Base-by-base conservation (phyloP, 1,284 basidiomycete genomes). In the Ustilago hordei region DNA sequence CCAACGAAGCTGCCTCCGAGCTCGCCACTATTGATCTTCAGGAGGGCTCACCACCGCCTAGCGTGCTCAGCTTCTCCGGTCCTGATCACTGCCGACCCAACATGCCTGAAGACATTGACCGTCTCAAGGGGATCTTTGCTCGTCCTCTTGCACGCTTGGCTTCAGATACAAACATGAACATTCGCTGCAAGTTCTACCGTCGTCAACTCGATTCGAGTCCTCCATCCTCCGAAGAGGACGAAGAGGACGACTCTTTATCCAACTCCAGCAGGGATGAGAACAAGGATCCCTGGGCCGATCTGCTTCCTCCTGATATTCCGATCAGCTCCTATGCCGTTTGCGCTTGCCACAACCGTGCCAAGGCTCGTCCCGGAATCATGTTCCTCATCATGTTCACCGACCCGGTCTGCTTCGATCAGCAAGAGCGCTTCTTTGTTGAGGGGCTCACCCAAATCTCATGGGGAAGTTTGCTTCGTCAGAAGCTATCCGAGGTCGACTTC, bases 401-500 rank as follows among this genome's bases (percentile, higher is more conserved):
- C 1, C 34, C 59, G 12, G 66, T 55, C 15, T 61, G 58, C 50
- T 57, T 82, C 13, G 69, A 79, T 12, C 56, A 75, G 45, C 60
- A 74, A 15, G 81, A 82, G 38, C 54, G 62, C 39, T 68, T 50
- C 66, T 81, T 82, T 47, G 60, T 72, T 36, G 69, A 78, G 39
- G 61, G 64, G 32, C 47, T 55, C 55, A 73, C 43, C 19, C 57
- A 66, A 28, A 56, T 81, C 48, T 11, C 78, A 4, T 41, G 64
- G n/a, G 66, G 64, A 13, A 68, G 65, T 47, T n/a, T 79, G n/a
- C 39, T 81, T 12, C 70, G 79, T 13, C 74, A 80, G 28, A 70
- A 72, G 53, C 71, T 71, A 4, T 73, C 68, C 58, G 65, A 73
- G 12, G 69, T 72, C 47, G 79, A 81, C 55, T 65, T 63, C n/a